These are phyloP conservation scores for Mycena filopes DNA, from an alignment of 768 basidiomycete species.

Conservation along the genomic window DNA sequence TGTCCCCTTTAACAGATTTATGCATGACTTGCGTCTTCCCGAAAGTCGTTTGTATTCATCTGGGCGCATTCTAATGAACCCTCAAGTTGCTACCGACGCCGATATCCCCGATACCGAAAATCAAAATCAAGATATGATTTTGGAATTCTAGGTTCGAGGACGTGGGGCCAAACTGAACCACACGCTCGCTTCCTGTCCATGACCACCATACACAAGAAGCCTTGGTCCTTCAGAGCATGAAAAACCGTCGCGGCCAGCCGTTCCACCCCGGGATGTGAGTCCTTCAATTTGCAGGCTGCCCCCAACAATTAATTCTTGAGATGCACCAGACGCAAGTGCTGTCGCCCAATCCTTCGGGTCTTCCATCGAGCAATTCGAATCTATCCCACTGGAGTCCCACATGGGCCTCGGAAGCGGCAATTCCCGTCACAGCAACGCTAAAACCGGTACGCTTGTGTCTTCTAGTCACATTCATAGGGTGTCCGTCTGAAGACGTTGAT, in stretches of 20 bases:
- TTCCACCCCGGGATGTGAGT: conserved; percentile 37
- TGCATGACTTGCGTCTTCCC: no score
- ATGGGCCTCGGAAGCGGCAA: conserved; percentile 69
- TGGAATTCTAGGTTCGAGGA: background rate
- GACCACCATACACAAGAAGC: conserved; percentile 8
- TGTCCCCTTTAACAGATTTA: no score
- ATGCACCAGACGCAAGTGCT: conserved; percentile 41
- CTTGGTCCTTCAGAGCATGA: conserved; percentile 39
- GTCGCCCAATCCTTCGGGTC: conserved; percentile 62
- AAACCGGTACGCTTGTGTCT: conserved; percentile 55
- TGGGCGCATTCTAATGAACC: no score
- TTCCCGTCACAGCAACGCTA: conserved; percentile 58
- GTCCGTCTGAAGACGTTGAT: no score
- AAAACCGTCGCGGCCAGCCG: conserved; percentile 42
- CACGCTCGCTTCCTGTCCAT: background rate
- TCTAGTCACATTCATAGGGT: no score
- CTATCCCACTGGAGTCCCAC: conserved; percentile 55
- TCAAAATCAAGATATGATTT: conserved; percentile 27
- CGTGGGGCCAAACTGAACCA: background rate
- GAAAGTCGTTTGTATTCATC: no score
- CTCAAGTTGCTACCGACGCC: no score
- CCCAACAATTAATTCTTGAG: background rate
- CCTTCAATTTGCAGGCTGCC: background rate
- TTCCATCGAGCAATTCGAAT: conserved; percentile 51
- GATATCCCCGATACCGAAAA: no score